A percentile compares a stretch with the other conserved stretches of the same genome.
These are phyloP conservation scores for Yarrowia sp. DNA, from an alignment of 805 yeast species.

Conservation along the genomic window DNA sequence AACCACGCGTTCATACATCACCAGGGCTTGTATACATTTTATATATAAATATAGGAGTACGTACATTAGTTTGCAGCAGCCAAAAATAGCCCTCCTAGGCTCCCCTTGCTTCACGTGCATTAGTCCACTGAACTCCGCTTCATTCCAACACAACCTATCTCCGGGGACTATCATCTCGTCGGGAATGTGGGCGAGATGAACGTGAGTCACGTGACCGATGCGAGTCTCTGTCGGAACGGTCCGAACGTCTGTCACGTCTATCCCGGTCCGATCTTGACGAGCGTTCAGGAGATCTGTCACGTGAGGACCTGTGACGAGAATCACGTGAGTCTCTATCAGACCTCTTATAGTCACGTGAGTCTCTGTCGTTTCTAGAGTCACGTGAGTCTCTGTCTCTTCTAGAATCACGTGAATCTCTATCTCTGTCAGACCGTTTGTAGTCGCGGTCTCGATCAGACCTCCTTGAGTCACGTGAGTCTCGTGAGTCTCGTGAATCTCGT, in stretches of 20 bases:
- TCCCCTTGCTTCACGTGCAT: too few relatives aligned
- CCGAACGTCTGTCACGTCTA: neutral
- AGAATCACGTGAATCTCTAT: neutral
- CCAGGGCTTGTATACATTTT: neutral
- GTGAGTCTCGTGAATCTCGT: neutral
- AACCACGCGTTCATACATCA: constrained; percentile 26
- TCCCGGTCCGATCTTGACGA: neutral
- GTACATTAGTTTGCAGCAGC: neutral
- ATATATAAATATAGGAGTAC: constrained; percentile 1
- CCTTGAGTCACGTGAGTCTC: neutral
- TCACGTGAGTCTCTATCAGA: neutral
- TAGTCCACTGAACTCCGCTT: too few relatives aligned
- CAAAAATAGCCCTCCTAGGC: neutral
- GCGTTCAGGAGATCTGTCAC: too few relatives aligned
- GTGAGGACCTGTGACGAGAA: too few relatives aligned
- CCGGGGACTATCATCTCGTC: too few relatives aligned
- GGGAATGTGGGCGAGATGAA: neutral
- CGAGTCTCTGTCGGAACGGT: neutral
- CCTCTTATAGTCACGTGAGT: neutral
- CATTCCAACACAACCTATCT: too few relatives aligned
- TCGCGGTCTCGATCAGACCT: neutral
- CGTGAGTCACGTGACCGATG: too few relatives aligned
- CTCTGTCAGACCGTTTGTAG: neutral
- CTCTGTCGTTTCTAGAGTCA: neutral
- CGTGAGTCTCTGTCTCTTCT: neutral